These are phyloP conservation scores for Fusarium newnesense DNA, from an alignment of 2,329 filamentous ascomycete species.

Conservation along the genomic window DNA sequence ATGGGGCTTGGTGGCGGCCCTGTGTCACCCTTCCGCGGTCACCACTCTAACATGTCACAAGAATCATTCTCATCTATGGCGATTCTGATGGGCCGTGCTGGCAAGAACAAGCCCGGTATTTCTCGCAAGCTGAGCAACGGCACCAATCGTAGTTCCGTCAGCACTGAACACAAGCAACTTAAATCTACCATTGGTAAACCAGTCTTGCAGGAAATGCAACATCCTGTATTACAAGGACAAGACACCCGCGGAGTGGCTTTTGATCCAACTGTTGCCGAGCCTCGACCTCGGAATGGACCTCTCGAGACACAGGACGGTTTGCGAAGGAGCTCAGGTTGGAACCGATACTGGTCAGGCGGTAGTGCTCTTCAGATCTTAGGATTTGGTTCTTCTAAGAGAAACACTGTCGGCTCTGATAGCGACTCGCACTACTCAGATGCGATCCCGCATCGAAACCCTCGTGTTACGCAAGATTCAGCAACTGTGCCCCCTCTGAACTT, in stretches of 20 bases:
- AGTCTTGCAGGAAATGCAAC: conserved; percentile 58
- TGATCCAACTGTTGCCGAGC: conserved; percentile 47
- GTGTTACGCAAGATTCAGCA: conserved; percentile 73
- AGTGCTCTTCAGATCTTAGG: conserved; percentile 74
- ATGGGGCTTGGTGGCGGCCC: conserved; percentile 60
- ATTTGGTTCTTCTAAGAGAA: conserved; percentile 61
- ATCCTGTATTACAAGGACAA: conserved; percentile 49
- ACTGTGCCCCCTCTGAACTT: conserved; percentile 76
- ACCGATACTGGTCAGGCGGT: conserved; percentile 80
- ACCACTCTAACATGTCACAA: conserved; percentile 63
- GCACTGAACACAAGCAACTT: conserved; percentile 70
- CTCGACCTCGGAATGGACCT: conserved; percentile 50
- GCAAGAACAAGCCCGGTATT: conserved; percentile 54
- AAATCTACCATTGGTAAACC: conserved; percentile 72
- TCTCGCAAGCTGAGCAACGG: conserved; percentile 67
- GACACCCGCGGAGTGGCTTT: conserved; percentile 57
- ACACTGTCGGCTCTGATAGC: conserved; percentile 64
- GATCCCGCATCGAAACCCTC: conserved; percentile 43
- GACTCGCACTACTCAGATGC: conserved; percentile 66
- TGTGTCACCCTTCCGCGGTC: conserved; percentile 58
- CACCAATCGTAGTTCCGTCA: conserved; percentile 58
- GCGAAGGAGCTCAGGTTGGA: conserved; percentile 78
- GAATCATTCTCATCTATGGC: conserved; percentile 72
- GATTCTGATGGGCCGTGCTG: conserved; percentile 72
- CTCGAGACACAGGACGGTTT: conserved; percentile 54